phyloP scores from a whole-genome alignment of 352 stramenopile genomes.

The Phytophthora aleatoria region DNA sequence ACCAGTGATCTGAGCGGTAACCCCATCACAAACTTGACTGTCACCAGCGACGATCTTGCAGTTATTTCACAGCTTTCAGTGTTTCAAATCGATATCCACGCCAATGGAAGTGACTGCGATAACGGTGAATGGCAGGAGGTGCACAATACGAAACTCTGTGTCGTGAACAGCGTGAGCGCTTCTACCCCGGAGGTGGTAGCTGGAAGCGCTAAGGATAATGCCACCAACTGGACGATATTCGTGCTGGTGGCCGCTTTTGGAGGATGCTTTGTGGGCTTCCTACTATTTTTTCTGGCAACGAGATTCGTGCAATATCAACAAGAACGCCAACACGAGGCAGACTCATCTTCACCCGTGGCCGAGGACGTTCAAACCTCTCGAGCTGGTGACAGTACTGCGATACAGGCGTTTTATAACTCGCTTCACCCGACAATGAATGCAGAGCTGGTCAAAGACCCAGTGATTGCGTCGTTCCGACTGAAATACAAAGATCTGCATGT shows the following conservation, averaged over 20 bases:
- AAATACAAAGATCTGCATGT: conserved; percentile 46
- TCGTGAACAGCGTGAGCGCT: conserved; percentile 34
- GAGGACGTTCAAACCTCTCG: conserved; percentile 27
- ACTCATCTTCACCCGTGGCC: conserved; percentile 10
- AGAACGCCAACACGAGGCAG: conserved; percentile 16
- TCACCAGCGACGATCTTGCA: conserved; percentile 40
- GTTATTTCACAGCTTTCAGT: conserved; percentile 37
- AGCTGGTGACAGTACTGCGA: conserved; percentile 25
- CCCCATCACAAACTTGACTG: conserved; percentile 45
- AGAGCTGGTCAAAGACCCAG: conserved; percentile 40
- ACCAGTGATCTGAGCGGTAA: conserved; percentile 51
- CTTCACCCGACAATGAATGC: conserved; percentile 42
- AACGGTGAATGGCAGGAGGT: conserved; percentile 32
- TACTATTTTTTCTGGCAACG: conserved; percentile 40
- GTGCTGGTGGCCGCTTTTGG: conserved; percentile 39
- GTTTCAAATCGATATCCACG: conserved; percentile 32
- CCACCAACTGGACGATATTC: conserved; percentile 41
- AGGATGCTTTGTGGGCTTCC: conserved; percentile 40
- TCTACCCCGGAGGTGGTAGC: conserved; percentile 22
- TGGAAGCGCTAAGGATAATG: conserved; percentile 4
- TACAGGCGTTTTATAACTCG: conserved; percentile 49
- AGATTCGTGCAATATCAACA: conserved; percentile 21
- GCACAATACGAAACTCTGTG: conserved; percentile 46
- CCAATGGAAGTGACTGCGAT: conserved; percentile 22
- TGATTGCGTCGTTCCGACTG: conserved; percentile 43